Conservation (phyloP, 805 yeast species). For the Lipomyces chichibuensis region DNA sequence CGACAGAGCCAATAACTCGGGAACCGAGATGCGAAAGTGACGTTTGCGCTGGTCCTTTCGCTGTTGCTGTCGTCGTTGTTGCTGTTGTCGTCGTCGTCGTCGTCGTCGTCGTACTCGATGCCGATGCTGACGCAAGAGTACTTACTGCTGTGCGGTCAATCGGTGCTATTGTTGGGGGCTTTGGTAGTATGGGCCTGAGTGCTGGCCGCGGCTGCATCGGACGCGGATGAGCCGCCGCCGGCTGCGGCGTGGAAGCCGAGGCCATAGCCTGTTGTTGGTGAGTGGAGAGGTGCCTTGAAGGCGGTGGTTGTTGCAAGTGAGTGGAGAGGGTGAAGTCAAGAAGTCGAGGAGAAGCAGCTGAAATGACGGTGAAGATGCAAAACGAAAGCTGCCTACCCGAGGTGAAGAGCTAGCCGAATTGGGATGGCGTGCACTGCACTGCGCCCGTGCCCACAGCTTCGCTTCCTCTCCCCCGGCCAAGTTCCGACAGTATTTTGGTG, state of each 20-base stretch:
- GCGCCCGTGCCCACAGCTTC: neutral
- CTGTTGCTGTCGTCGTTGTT: neutral
- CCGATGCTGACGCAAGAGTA: neutral
- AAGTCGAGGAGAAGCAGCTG: neutral
- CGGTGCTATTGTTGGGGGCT: constrained; percentile 27
- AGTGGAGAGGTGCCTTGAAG: constrained; percentile 9
- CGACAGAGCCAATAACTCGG: constrained; percentile 35
- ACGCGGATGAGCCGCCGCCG: constrained; percentile 12
- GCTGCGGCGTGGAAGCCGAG: constrained; percentile 14
- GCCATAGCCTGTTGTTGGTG: constrained; percentile 2
- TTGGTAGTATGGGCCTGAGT: constrained; percentile 31
- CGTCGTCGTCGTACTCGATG: neutral
- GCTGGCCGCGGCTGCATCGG: constrained; percentile 27
- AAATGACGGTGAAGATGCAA: neutral
- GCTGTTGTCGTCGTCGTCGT: neutral
- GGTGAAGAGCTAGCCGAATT: neutral
- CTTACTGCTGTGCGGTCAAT: neutral
- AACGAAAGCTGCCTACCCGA: neutral
- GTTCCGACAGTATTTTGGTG: neutral
- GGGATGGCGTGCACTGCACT: neutral
- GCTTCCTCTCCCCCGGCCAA: neutral
- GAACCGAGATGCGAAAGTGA: constrained; percentile 19
- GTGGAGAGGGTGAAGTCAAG: constrained; percentile 1
- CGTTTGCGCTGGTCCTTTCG: constrained; percentile 7
- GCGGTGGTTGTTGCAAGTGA: constrained; percentile 4